Percentiles rank a stretch among this genome's conserved stretches.
Evolutionary conservation across 495 filamentous ascomycete species (phyloP).

Genomic region (Talaromyces liani): DNA sequence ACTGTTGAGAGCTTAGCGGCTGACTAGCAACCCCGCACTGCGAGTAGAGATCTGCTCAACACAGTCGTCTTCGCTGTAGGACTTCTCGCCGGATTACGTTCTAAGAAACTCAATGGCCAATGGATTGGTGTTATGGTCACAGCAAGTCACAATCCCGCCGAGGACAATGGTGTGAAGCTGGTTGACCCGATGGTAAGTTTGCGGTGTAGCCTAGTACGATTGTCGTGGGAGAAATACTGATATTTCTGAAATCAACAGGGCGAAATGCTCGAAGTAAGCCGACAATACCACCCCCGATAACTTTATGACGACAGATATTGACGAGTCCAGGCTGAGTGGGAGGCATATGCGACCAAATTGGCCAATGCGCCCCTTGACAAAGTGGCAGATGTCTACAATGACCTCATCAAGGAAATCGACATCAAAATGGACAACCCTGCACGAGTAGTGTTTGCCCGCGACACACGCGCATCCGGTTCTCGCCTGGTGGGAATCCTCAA

Average conservation of each 20-base stretch:
- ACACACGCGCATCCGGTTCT: slow-evolving; percentile 87
- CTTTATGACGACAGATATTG: slow-evolving; percentile 1
- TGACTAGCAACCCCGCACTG: slow-evolving; percentile 10
- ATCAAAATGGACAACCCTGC: slow-evolving; percentile 64
- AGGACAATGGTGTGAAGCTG: slow-evolving; percentile 97
- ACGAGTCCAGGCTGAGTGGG: slow-evolving; percentile 61
- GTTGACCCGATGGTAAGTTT: slow-evolving; percentile 80
- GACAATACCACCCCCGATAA: neutral
- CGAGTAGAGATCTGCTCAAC: slow-evolving; percentile 55
- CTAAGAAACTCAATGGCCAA: slow-evolving; percentile 77
- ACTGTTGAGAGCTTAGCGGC: neutral
- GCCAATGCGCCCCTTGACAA: slow-evolving; percentile 75
- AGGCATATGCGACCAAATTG: slow-evolving; percentile 74
- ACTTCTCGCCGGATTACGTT: slow-evolving; percentile 82
- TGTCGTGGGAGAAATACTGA: slow-evolving; percentile 6
- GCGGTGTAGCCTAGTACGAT: neutral
- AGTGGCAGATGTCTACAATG: slow-evolving; percentile 66
- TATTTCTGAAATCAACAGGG: slow-evolving; percentile 41
- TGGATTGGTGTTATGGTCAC: slow-evolving; percentile 98
- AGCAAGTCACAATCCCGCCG: slow-evolving; percentile 93
- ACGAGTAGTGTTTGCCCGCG: slow-evolving; percentile 81
- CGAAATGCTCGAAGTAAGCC: slow-evolving; percentile 82
- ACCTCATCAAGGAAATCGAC: slow-evolving; percentile 62
- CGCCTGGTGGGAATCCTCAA: slow-evolving; percentile 69
- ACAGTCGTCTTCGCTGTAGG: slow-evolving; percentile 88